Conservation (phyloP, 192 early-diverging fungal genomes). For the Coemansia sp. region DNA sequence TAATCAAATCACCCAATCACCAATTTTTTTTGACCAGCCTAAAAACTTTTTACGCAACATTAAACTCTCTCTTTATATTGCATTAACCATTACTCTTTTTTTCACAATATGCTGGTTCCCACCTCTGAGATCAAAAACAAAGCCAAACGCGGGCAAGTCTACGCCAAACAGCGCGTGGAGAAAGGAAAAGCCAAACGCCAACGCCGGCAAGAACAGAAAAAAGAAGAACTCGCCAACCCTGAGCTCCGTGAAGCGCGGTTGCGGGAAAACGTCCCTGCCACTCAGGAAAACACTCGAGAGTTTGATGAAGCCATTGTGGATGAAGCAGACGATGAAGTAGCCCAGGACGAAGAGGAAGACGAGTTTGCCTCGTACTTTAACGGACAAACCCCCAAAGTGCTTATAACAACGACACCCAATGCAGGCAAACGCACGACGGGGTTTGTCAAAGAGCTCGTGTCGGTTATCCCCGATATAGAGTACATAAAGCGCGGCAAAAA, state of each 20-base stretch:
- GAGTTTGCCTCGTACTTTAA: conserved; percentile 89
- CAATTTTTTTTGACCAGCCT: too few species aligned
- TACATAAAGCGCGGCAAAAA: conserved; percentile 85
- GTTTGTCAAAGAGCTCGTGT: conserved; percentile 85
- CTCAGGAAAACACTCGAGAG: conserved; percentile 90
- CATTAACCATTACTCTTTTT: conserved; percentile 4
- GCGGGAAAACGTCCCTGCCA: conserved; percentile 85
- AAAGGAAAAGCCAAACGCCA: conserved; percentile 77
- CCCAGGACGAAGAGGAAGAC: conserved; percentile 79
- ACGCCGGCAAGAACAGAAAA: conserved; percentile 67
- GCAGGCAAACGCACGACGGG: conserved; percentile 64
- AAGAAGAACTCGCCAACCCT: conserved; percentile 81
- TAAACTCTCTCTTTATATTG: too few species aligned
- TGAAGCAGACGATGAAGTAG: conserved; percentile 74
- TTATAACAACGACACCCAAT: conserved; percentile 78
- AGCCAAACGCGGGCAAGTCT: conserved; percentile 80
- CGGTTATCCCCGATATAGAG: conserved; percentile 87
- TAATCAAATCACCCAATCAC: too few species aligned
- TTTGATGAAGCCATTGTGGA: conserved; percentile 88
- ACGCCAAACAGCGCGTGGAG: conserved; percentile 67
- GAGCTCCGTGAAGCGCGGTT: conserved; percentile 83
- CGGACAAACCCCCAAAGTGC: conserved; percentile 85
- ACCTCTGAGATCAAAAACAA: conserved; percentile 75
- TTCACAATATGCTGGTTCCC: conserved; percentile 6
- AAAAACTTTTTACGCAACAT: too few species aligned